Percentiles rank a stretch among this genome's conserved stretches.
phyloP scores from a whole-genome alignment of 2,329 filamentous ascomycete genomes.

The Rhexocercosporidium sp. region DNA sequence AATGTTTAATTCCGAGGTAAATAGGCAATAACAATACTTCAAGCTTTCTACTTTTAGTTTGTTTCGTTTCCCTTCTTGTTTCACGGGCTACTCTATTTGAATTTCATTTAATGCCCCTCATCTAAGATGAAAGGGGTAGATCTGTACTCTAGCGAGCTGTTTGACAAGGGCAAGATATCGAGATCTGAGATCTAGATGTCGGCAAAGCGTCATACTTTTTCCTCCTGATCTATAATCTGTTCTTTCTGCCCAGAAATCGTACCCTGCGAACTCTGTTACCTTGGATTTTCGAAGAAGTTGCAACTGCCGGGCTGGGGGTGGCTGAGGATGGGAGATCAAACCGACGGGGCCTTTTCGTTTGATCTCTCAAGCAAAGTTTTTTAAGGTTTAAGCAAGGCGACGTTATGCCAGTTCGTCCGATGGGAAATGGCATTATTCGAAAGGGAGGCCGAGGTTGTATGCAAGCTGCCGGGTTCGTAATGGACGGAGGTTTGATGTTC shows the following conservation, averaged over 20 bases:
- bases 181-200: not conserved
- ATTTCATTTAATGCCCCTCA: not conserved
- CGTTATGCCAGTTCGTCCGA: constrained; percentile 5
- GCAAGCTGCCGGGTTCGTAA: too few relatives aligned
- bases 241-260: too few relatives aligned
- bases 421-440: not conserved
- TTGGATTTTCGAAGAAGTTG: too few relatives aligned
- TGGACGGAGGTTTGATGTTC: too few relatives aligned
- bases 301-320: too few relatives aligned
- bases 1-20: not conserved
- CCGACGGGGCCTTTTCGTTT: not conserved
- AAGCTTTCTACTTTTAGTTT: not conserved
- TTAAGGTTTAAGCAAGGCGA: not conserved
- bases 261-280: too few relatives aligned
- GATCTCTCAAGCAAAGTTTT: not conserved
- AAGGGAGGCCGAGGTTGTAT: too few relatives aligned
- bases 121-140: not conserved
- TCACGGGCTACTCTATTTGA: not conserved
- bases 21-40: not conserved
- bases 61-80: not conserved
- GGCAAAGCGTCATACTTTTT: too few relatives aligned
- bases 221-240: too few relatives aligned
- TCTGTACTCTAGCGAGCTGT: too few relatives aligned
- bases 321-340: constrained; percentile 3
- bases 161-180: not conserved